A percentile compares a stretch with the other conserved stretches of the same genome.
Conservation (phyloP, 441 rosid species). For the Gossypium aridum region DNA sequence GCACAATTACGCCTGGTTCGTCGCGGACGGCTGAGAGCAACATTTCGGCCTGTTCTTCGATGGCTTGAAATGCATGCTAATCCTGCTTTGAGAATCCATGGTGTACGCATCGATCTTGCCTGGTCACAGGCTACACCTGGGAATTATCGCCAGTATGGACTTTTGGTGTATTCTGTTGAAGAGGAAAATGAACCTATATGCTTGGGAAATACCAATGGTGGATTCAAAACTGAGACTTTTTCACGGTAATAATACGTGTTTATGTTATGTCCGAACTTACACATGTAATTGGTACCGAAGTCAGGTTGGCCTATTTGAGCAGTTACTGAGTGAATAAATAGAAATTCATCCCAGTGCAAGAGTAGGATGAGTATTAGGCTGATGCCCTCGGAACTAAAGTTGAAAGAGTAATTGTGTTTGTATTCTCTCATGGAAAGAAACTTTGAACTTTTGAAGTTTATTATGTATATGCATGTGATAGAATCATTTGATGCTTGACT, state of each 20-base stretch:
- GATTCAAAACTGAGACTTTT: conserved; percentile 31
- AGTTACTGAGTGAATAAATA: not conserved
- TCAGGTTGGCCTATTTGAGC: not conserved
- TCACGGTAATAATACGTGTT: conserved; percentile 37
- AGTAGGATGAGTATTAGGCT: not conserved
- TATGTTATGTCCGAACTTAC: not conserved
- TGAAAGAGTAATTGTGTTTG: not conserved
- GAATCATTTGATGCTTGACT: conserved; percentile 5
- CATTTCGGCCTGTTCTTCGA: conserved; percentile 61
- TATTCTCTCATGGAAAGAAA: not conserved
- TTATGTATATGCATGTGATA: not conserved
- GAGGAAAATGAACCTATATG: conserved; percentile 41
- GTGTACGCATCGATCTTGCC: conserved; percentile 74
- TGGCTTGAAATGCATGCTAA: conserved; percentile 98
- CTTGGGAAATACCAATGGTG: conserved; percentile 31
- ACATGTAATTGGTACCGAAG: not conserved
- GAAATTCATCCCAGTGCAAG: not conserved
- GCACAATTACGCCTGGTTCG: conserved; percentile 93
- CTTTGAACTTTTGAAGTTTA: conserved; percentile 15
- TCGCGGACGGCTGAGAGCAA: conserved; percentile 64
- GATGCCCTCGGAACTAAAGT: not conserved
- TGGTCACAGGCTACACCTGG: conserved; percentile 77
- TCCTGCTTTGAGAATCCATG: conserved; percentile 69
- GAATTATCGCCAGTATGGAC: conserved; percentile 89
- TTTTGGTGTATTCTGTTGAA: conserved; percentile 55